Percentiles rank a stretch among this genome's conserved stretches.
Conservation (phyloP, 257 asterid species). For the Cordia subcordata region DNA sequence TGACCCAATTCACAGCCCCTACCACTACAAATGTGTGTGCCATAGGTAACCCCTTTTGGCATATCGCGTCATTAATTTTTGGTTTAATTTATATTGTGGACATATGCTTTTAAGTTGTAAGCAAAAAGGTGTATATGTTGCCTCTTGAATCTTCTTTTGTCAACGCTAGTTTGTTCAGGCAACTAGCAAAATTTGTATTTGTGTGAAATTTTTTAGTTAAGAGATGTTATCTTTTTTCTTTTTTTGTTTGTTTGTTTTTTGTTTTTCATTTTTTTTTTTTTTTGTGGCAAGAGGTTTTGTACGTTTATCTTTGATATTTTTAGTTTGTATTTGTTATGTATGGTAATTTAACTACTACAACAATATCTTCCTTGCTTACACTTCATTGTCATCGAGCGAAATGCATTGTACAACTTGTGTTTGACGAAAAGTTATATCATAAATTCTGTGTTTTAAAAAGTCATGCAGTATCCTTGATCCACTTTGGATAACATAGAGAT, state of each 20-base stretch:
- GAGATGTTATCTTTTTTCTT: too few species aligned
- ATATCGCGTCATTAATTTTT: neutral
- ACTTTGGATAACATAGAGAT: too few species aligned
- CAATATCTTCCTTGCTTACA: too few species aligned
- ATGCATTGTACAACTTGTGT: too few species aligned
- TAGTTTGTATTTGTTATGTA: neutral
- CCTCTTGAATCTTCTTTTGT: neutral
- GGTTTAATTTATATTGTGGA: neutral
- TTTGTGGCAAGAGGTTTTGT: neutral
- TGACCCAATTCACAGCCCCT: conserved; percentile 80
- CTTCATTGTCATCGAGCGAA: too few species aligned
- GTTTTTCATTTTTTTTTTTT: too few species aligned
- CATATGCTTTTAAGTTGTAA: neutral
- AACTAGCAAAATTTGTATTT: too few species aligned
- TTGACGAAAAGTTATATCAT: too few species aligned
- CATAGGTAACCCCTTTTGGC: conserved; percentile 39
- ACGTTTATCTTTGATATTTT: neutral
- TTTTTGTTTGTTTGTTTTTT: too few species aligned
- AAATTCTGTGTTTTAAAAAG: too few species aligned
- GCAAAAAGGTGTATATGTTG: neutral
- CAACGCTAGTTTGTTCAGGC: neutral
- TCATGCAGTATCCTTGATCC: too few species aligned
- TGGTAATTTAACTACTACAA: too few species aligned
- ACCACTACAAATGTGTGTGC: conserved; percentile 87
- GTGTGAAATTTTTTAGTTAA: neutral